These are phyloP conservation scores for Akebia trifoliata DNA, from an alignment of 164 flowering plant genomes.

Conservation along the genomic window DNA sequence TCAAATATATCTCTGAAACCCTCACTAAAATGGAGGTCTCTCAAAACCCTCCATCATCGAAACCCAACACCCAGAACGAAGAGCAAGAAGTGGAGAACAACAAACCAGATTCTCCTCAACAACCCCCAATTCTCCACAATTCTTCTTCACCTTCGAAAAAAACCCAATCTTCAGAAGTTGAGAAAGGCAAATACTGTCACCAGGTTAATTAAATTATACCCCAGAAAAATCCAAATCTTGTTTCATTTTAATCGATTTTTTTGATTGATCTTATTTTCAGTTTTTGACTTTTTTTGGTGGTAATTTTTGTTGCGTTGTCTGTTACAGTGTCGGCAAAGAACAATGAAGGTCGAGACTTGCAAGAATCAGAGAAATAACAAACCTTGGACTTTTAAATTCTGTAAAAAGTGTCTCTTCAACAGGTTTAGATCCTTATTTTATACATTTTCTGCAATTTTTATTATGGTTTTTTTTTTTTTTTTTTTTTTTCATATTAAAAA, in stretches of 20 bases:
- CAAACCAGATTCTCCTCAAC: too few species aligned
- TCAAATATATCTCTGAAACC: too few species aligned
- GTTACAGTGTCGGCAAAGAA: slow-evolving; percentile 82
- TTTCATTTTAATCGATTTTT: background rate
- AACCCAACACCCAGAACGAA: background rate
- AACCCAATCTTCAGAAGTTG: too few species aligned
- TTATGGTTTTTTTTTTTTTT: background rate
- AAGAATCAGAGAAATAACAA: slow-evolving; percentile 33
- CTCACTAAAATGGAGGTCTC: too few species aligned
- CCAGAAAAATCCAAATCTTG: background rate
- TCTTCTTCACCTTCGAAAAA: too few species aligned
- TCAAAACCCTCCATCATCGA: too few species aligned
- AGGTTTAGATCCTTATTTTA: slow-evolving; percentile 36
- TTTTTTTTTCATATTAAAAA: too few species aligned
- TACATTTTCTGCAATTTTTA: background rate
- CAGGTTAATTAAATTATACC: slow-evolving; percentile 37
- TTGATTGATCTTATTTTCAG: background rate
- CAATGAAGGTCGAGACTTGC: slow-evolving; percentile 49
- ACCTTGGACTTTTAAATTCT: slow-evolving; percentile 48
- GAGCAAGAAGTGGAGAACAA: too few species aligned
- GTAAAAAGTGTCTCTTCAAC: slow-evolving; percentile 72
- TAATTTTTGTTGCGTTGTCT: slow-evolving; percentile 4
- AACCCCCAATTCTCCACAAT: too few species aligned
- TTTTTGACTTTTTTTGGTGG: background rate
- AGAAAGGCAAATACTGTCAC: slow-evolving; percentile 55